Conservation (phyloP, 2,329 filamentous ascomycete species). For the Annulohypoxylon truncatum region DNA sequence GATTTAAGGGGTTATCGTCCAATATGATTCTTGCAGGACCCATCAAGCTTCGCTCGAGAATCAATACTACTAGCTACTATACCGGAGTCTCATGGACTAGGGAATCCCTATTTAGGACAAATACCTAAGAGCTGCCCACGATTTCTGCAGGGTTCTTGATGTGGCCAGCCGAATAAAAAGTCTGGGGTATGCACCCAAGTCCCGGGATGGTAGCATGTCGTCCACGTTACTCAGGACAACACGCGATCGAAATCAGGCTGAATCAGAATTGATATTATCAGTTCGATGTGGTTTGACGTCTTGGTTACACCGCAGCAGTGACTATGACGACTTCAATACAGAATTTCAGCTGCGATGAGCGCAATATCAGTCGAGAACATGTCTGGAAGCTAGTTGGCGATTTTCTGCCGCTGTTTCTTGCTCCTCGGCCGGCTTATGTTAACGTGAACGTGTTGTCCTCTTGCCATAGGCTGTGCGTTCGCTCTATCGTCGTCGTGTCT, state of each 20-base stretch:
- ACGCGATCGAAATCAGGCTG: conserved; percentile 32
- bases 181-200: conserved; percentile 39
- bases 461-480: conserved; percentile 14
- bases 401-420: not conserved
- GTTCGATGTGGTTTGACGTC: conserved; percentile 16
- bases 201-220: conserved; percentile 32
- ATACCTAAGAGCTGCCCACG: conserved; percentile 13
- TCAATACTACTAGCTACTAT: conserved; percentile 17
- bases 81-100: not conserved
- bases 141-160: conserved; percentile 25
- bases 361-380: not conserved
- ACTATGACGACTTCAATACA: conserved; percentile 24
- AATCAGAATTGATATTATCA: conserved; percentile 22
- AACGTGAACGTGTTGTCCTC: conserved; percentile 12
- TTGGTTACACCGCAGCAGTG: conserved; percentile 37
- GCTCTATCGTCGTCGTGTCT: conserved; percentile 10
- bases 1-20: conserved; percentile 15
- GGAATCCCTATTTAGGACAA: conserved; percentile 25
- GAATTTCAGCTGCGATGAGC: conserved; percentile 22
- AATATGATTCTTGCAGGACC: conserved; percentile 16
- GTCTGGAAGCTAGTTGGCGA: conserved; percentile 5
- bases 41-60: conserved; percentile 11
- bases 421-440: conserved; percentile 16
- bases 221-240: conserved; percentile 29
- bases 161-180: conserved; percentile 27